Percentiles rank a stretch among this genome's conserved stretches.
Evolutionary conservation across 139 green algal genomes (phyloP).

Genomic region (Axilococcus clingmanii): DNA sequence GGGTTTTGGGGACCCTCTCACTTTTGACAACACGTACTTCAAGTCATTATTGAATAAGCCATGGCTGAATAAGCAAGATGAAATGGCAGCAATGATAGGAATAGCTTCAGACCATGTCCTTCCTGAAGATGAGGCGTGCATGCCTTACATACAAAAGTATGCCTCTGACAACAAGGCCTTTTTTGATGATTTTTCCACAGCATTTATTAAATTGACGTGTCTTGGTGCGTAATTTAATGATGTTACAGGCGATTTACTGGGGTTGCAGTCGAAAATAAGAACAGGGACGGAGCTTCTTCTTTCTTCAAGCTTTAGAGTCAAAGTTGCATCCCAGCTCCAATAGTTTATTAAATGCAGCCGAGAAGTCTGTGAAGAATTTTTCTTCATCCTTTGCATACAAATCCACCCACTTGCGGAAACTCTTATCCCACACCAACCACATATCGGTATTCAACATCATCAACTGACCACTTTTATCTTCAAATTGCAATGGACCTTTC

Average conservation of each 20-base stretch:
- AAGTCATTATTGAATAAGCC: slow-evolving; percentile 57
- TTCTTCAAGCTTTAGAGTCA: too few relatives aligned
- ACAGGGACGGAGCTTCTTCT: too few relatives aligned
- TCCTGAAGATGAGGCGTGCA: slow-evolving; percentile 47
- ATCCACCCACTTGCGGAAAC: slow-evolving; percentile 63
- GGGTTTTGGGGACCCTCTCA: slow-evolving; percentile 78
- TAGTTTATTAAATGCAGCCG: slow-evolving; percentile 29
- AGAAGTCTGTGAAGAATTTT: slow-evolving; percentile 30
- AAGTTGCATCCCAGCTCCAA: slow-evolving; percentile 41
- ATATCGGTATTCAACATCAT: slow-evolving; percentile 83
- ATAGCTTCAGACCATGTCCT: slow-evolving; percentile 79
- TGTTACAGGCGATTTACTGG: too few relatives aligned
- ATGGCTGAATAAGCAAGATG: slow-evolving; percentile 35
- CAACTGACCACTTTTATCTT: slow-evolving; percentile 61
- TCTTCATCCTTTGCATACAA: slow-evolving; percentile 45
- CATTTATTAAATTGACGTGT: slow-evolving; percentile 45
- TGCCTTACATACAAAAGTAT: slow-evolving; percentile 53
- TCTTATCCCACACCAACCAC: slow-evolving; percentile 55
- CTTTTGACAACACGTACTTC: slow-evolving; percentile 93
- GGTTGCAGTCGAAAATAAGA: slow-evolving; percentile 4
- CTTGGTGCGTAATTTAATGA: slow-evolving; percentile 19
- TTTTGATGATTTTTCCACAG: slow-evolving; percentile 58
- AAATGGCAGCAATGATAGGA: slow-evolving; percentile 40
- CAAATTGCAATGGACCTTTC: slow-evolving; percentile 68
- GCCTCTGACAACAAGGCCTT: slow-evolving; percentile 69